These are phyloP conservation scores for Penicillium sclerotigenum DNA, from an alignment of 2,329 filamentous ascomycete genomes.

Conservation along the genomic window DNA sequence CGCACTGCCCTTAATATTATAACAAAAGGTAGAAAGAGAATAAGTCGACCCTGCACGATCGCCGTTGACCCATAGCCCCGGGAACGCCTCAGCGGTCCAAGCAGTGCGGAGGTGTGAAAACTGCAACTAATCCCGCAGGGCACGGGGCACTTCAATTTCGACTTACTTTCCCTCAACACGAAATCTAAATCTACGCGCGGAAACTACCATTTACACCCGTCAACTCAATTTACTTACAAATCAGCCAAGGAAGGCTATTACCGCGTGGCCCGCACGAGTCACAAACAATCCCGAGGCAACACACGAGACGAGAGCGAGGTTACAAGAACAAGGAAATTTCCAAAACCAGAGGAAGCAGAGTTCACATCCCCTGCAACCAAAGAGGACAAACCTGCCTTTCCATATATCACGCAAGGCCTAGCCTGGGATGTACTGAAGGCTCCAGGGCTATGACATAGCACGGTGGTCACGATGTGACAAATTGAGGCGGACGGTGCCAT, in stretches of 20 bases:
- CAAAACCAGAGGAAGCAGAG: neutral
- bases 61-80: constrained; percentile 4
- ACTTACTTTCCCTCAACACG: neutral
- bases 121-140: neutral
- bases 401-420: neutral
- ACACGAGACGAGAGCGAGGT: neutral
- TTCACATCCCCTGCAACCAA: neutral
- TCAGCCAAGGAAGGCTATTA: neutral
- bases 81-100: neutral
- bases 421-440: neutral
- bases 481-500: neutral
- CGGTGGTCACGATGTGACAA: neutral
- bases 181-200: neutral
- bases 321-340: neutral
- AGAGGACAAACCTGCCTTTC: neutral
- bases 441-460: neutral
- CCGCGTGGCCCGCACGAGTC: neutral
- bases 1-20: neutral
- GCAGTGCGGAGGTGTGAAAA: neutral
- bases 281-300: neutral
- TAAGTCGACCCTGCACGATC: constrained; percentile 1
- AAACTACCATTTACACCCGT: neutral
- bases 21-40: neutral
- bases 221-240: neutral
- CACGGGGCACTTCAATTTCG: neutral